Base-by-base conservation (phyloP, 768 basidiomycete species). In the Fomitopsis pulvina region DNA sequence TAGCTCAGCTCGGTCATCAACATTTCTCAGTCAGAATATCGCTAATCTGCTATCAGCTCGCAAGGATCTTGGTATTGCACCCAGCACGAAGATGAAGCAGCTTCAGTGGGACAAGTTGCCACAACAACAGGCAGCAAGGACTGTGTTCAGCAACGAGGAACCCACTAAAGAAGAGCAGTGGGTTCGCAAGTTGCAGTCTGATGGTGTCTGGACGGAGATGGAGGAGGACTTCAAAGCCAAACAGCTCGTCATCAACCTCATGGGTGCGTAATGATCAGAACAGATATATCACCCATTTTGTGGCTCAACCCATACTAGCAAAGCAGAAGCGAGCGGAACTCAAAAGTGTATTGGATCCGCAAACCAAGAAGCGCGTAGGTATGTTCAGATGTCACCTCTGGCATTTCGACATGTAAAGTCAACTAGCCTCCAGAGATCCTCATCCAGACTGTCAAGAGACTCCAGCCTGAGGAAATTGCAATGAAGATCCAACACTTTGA, bases 31-130 rank as follows among this genome's bases (percentile, higher is more conserved):
- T 16, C 66, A 74, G 20, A 82, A 79, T 55, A 62, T 86, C 41
- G 76, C 72, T 55, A 72, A 73, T 26, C 66, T 84, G 55, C 63
- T 83, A 18, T 74, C 75, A 42, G 73, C 76, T 40, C 86, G 92
- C 43, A 97, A 97, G 67, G 90, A 92, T 60, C 79, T 96, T 62
- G 75, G 81, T 2, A 76, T 92, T 38, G 85, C 88, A 27, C 89
- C 94, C 1, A 83, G 78, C 52, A 87, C 81, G 29, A 92, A 93
- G 75, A 92, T 97, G 88, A 97, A 97, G 64, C 93, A 97, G 64
- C 72, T 99, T 48, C 94, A 97, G 63, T 99, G 95, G 95, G 94
- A 97, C 64, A 98, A 97, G 61, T 75, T 99, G n/a, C 83, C 89
- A 21, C 92, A 92, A 50, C 85, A 87, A 56, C 85, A 89, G 58